Evolutionary conservation across 108 stramenopile genomes (phyloP).

Genomic region (Nitzschia inconspicua): DNA sequence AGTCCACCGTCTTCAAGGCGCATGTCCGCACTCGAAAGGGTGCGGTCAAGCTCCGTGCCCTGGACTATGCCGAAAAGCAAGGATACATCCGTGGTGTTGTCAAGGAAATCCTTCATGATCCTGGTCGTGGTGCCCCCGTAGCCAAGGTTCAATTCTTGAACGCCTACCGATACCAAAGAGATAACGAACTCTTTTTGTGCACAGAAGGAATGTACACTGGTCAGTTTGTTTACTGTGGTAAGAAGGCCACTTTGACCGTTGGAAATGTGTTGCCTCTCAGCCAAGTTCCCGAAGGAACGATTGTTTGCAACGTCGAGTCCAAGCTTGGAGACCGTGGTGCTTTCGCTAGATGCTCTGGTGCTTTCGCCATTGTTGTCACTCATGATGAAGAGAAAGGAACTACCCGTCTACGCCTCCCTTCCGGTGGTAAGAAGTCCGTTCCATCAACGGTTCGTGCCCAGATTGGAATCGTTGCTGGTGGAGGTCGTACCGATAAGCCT

Average conservation of each 20-base stretch:
- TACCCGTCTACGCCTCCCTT: conserved; percentile 96
- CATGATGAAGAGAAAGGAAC: conserved; percentile 99
- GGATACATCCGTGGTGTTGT: conserved; percentile 99
- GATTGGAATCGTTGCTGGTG: conserved; percentile 99
- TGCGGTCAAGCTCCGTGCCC: conserved; percentile 93
- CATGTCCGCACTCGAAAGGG: conserved; percentile 98
- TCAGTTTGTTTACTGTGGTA: conserved; percentile 98
- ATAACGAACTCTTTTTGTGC: conserved; percentile 93
- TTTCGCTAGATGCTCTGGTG: conserved; percentile 94
- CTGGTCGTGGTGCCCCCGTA: conserved; percentile 97
- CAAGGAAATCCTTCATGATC: conserved; percentile 98
- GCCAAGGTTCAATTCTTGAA: conserved; percentile 98
- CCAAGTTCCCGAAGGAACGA: conserved; percentile 98
- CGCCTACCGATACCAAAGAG: conserved; percentile 95
- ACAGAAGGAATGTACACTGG: conserved; percentile 99
- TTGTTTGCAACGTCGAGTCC: conserved; percentile 98
- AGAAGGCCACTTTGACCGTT: conserved; percentile 93
- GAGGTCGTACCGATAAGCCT: conserved; percentile 99
- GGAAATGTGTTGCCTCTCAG: conserved; percentile 96
- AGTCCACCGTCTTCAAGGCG: conserved; percentile 95
- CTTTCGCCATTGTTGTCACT: conserved; percentile 96
- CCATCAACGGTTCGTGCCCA: conserved; percentile 91
- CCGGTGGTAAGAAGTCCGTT: conserved; percentile 99
- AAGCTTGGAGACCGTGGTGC: conserved; percentile 94
- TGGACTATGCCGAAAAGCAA: conserved; percentile 97